Evolutionary conservation across 495 filamentous ascomycete genomes (phyloP).

Genomic region (Lindgomyces ingoldianus): DNA sequence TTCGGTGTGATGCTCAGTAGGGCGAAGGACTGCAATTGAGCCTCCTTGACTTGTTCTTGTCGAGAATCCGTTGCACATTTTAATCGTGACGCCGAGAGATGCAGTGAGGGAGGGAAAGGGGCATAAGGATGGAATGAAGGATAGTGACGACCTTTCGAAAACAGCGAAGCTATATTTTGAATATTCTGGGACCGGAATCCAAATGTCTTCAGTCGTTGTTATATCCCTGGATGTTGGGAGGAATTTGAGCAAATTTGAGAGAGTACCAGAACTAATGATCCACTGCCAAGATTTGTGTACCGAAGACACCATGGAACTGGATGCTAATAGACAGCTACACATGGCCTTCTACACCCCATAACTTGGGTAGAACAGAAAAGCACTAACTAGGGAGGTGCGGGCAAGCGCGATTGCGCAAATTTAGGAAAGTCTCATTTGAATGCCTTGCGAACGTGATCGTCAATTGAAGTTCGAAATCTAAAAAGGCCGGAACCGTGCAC

Average conservation of each 20-base stretch:
- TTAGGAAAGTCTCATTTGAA: too few relatives aligned
- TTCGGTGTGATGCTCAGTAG: not conserved
- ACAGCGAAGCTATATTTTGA: not conserved
- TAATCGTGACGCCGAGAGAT: not conserved
- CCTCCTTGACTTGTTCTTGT: conserved; percentile 21
- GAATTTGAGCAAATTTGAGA: conserved; percentile 29
- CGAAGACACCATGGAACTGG: conserved; percentile 8
- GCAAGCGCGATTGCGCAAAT: too few relatives aligned
- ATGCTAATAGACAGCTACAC: too few relatives aligned
- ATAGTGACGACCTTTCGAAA: not conserved
- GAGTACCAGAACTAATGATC: conserved; percentile 23
- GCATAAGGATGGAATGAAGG: conserved; percentile 2
- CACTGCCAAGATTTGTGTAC: not conserved
- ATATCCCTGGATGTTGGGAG: too few relatives aligned
- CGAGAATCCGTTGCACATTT: conserved; percentile 27
- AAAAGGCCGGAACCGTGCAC: too few relatives aligned
- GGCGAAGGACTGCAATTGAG: conserved; percentile 21
- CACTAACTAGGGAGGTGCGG: too few relatives aligned
- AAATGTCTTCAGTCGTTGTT: too few relatives aligned
- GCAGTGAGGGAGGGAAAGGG: not conserved
- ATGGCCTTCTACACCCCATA: too few relatives aligned
- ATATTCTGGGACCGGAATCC: too few relatives aligned
- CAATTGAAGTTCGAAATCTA: too few relatives aligned
- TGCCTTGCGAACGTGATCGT: too few relatives aligned
- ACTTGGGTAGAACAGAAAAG: too few relatives aligned